Evolutionary conservation across 331 rosid species (phyloP).

Genomic region (Erythrophleum ivorense): DNA sequence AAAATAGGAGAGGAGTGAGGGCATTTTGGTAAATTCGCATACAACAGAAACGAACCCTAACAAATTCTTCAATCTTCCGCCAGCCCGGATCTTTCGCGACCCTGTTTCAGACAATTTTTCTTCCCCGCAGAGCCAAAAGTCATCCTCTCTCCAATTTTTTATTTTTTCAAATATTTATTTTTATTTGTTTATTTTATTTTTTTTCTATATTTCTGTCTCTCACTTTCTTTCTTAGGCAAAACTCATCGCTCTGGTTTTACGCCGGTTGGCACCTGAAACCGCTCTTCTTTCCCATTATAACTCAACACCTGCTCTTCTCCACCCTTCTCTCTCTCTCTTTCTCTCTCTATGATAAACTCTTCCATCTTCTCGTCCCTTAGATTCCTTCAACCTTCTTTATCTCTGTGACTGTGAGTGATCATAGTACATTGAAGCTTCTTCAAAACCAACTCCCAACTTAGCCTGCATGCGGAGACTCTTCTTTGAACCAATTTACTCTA

Average conservation of each 20-base stretch:
- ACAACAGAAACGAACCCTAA: constrained; percentile 23
- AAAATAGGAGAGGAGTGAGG: constrained; percentile 4
- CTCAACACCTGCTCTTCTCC: constrained; percentile 38
- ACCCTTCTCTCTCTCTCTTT: neutral
- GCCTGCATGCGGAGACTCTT: constrained; percentile 21
- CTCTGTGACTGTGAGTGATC: neutral
- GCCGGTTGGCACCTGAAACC: constrained; percentile 57
- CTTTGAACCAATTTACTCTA: neutral
- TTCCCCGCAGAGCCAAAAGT: constrained; percentile 51
- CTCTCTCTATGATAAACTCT: neutral
- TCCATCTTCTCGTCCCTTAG: neutral
- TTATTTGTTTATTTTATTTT: neutral
- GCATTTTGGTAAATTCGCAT: constrained; percentile 7
- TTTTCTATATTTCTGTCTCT: neutral
- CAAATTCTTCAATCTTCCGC: constrained; percentile 49
- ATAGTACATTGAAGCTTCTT: constrained; percentile 12
- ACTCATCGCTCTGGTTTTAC: constrained; percentile 33
- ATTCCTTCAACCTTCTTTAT: neutral
- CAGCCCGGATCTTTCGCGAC: constrained; percentile 78
- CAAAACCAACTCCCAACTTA: neutral
- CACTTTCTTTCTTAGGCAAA: neutral
- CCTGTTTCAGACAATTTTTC: constrained; percentile 62
- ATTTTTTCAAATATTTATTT: neutral
- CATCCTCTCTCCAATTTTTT: constrained; percentile 22
- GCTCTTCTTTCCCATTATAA: constrained; percentile 46